Evolutionary conservation across 164 flowering plant genomes (phyloP).

Genomic region (Piper longum): DNA sequence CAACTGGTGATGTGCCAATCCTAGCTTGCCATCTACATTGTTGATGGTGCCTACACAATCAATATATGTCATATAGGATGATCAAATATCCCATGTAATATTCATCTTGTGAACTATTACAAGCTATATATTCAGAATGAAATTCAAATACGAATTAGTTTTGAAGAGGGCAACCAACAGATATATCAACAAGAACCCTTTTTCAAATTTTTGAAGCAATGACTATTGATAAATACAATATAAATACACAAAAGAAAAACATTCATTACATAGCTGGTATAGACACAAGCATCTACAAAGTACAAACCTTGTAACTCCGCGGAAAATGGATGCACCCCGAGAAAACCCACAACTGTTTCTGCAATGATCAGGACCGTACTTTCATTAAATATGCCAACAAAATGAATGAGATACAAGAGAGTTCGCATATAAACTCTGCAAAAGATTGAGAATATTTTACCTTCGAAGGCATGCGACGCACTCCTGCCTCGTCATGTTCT

Average conservation of each 20-base stretch:
- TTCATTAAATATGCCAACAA: too few relatives aligned
- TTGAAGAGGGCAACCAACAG: too few relatives aligned
- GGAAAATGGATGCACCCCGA: constrained; percentile 84
- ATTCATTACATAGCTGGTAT: not conserved
- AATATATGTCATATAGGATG: too few relatives aligned
- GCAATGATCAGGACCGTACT: constrained; percentile 5
- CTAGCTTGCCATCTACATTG: constrained; percentile 97
- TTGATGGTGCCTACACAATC: constrained; percentile 56
- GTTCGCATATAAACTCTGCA: too few relatives aligned
- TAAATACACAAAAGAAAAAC: not conserved
- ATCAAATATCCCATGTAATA: too few relatives aligned
- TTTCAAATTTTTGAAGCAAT: not conserved
- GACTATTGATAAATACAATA: not conserved
- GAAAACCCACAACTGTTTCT: constrained; percentile 98
- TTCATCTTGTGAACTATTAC: too few relatives aligned
- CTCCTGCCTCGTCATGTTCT: constrained; percentile 93
- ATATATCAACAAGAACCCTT: too few relatives aligned
- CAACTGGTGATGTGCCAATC: constrained; percentile 83
- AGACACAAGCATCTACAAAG: constrained; percentile 7
- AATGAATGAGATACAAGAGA: too few relatives aligned
- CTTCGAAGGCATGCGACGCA: constrained; percentile 81
- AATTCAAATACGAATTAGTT: too few relatives aligned
- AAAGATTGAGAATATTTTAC: constrained; percentile 13
- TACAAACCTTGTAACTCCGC: constrained; percentile 86
- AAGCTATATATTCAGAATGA: too few relatives aligned